Evolutionary conservation across 2,329 filamentous ascomycete genomes (phyloP).

Genomic region (Cladophialophora immunda): DNA sequence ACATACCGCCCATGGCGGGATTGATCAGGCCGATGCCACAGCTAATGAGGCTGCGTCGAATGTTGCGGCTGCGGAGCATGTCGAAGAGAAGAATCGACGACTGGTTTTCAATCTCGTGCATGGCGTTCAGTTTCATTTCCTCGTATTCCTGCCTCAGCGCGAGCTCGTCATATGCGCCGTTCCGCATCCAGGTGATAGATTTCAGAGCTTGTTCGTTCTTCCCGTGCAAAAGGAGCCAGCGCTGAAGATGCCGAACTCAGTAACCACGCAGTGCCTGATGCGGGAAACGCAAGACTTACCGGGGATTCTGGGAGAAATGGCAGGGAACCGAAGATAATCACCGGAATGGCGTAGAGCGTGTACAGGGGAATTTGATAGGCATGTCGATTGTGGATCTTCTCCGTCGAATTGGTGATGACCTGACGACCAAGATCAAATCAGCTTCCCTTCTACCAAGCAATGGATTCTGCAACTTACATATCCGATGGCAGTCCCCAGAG

Average conservation of each 20-base stretch:
- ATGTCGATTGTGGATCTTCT: not conserved
- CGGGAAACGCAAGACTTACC: not conserved
- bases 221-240: not conserved
- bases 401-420: not conserved
- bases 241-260: not conserved
- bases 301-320: not conserved
- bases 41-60: not conserved
- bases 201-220: not conserved
- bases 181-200: not conserved
- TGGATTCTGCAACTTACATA: not conserved
- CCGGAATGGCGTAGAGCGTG: not conserved
- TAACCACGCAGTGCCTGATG: not conserved
- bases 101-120: not conserved
- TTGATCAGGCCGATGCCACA: not conserved
- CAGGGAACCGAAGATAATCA: not conserved
- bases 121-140: not conserved
- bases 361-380: not conserved
- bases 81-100: not conserved
- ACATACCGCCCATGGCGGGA: not conserved
- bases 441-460: not conserved
- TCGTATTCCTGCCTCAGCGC: not conserved
- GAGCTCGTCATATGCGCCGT: not conserved
- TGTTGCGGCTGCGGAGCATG: not conserved
- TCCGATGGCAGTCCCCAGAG: slow-evolving; percentile 75
- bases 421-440: not conserved